phyloP scores from a whole-genome alignment of 1,284 basidiomycete genomes.

The Fomitopsis betulina region DNA sequence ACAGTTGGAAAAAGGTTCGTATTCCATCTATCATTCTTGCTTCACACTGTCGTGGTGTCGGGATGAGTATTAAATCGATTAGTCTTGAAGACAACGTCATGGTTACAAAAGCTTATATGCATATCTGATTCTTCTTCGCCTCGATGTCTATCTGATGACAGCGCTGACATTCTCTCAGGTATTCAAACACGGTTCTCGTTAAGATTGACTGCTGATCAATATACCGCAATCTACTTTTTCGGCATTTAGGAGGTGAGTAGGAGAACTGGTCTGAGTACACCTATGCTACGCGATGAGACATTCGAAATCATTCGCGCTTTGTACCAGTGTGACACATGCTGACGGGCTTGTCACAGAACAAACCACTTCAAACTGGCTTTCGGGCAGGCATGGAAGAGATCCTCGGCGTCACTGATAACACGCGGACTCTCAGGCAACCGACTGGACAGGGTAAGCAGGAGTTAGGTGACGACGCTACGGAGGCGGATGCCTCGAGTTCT shows the following conservation, averaged over 20 bases:
- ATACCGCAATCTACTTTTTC: conserved; percentile 8
- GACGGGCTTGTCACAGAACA: conserved; percentile 35
- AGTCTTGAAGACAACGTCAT: conserved; percentile 78
- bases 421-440: background rate
- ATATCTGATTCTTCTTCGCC: conserved; percentile 33
- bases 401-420: conserved; percentile 41
- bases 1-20: conserved; percentile 66
- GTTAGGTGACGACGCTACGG: conserved; percentile 38
- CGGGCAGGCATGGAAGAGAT: conserved; percentile 62
- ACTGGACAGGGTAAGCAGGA: conserved; percentile 8
- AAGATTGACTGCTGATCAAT: background rate
- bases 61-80: conserved; percentile 78
- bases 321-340: conserved; percentile 5
- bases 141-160: background rate
- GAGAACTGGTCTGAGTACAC: background rate
- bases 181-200: conserved; percentile 7
- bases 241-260: conserved; percentile 25
- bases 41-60: conserved; percentile 6
- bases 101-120: conserved; percentile 50
- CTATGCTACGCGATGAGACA: conserved; percentile 39
- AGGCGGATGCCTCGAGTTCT: conserved; percentile 48
- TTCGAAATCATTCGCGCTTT: no score
- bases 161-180: conserved; percentile 13
- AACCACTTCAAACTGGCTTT: conserved; percentile 64
- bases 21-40: conserved; percentile 9